phyloP scores from a whole-genome alignment of 192 early-diverging fungal genomes.

The Gonapodya sp. region DNA sequence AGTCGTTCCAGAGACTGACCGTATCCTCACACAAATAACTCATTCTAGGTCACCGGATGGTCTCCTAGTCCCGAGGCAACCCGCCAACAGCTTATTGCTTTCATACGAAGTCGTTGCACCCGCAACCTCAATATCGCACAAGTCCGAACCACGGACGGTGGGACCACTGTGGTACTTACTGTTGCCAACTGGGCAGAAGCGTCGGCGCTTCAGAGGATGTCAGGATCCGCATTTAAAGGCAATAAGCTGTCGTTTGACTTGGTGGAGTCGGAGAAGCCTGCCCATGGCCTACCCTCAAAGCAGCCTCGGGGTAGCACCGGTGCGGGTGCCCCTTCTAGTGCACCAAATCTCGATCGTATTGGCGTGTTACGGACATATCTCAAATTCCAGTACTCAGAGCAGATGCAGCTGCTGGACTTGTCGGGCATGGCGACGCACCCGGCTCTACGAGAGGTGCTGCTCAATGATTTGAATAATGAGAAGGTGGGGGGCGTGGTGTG shows the following conservation, averaged over 20 bases:
- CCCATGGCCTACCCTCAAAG: no score
- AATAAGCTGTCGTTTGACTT: not conserved
- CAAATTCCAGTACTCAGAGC: not conserved
- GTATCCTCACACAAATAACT: no score
- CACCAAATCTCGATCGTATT: not conserved
- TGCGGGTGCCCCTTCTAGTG: not conserved
- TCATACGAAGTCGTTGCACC: not conserved
- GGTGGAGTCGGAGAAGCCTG: not conserved
- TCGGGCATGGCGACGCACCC: not conserved
- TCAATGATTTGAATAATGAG: not conserved
- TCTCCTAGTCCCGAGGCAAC: not conserved
- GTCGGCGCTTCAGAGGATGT: not conserved
- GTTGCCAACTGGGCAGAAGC: not conserved
- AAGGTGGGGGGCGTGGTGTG: not conserved
- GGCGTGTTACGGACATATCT: not conserved
- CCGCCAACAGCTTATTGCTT: not conserved
- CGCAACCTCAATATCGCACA: not conserved
- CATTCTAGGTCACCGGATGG: not conserved
- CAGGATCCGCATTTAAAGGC: not conserved
- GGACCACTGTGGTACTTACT: not conserved
- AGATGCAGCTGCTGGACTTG: not conserved
- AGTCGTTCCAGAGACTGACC: no score
- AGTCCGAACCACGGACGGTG: not conserved
- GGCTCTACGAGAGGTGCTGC: not conserved
- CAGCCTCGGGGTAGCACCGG: not conserved